Evolutionary conservation across 2,329 filamentous ascomycete genomes (phyloP).

Genomic region (Rosellinia necatrix): DNA sequence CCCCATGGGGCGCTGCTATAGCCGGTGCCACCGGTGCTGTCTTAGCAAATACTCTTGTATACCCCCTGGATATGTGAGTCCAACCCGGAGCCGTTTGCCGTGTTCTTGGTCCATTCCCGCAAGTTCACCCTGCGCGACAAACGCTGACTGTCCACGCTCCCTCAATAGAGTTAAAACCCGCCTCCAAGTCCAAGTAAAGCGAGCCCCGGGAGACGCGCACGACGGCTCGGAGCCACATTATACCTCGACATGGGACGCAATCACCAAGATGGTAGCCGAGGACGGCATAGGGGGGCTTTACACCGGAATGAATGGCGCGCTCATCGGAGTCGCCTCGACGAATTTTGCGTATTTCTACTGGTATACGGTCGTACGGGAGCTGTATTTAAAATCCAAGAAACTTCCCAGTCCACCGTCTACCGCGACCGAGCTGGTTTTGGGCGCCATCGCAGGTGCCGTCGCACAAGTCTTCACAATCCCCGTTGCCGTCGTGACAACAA

Average conservation of each 20-base stretch:
- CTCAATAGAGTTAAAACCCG: slow-evolving; percentile 84
- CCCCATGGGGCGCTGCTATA: slow-evolving; percentile 90
- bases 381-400: slow-evolving; percentile 71
- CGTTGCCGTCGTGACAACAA: slow-evolving; percentile 90
- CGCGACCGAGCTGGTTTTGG: slow-evolving; percentile 79
- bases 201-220: slow-evolving; percentile 51
- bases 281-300: slow-evolving; percentile 87
- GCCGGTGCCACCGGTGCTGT: slow-evolving; percentile 93
- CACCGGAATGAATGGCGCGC: slow-evolving; percentile 81
- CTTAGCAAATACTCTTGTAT: slow-evolving; percentile 91
- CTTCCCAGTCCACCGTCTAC: slow-evolving; percentile 68
- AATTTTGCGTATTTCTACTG: slow-evolving; percentile 99
- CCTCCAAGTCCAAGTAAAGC: slow-evolving; percentile 90
- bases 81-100: neutral
- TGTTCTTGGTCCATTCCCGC: slow-evolving; percentile 26
- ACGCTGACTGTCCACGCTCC: slow-evolving; percentile 21
- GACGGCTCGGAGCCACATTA: slow-evolving; percentile 71
- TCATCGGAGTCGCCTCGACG: slow-evolving; percentile 92
- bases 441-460: slow-evolving; percentile 84
- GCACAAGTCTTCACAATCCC: slow-evolving; percentile 97
- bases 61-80: slow-evolving; percentile 91
- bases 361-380: slow-evolving; percentile 84
- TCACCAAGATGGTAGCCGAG: slow-evolving; percentile 77
- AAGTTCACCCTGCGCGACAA: slow-evolving; percentile 1
- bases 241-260: slow-evolving; percentile 83